phyloP scores from a whole-genome alignment of 1,284 basidiomycete species.

The Tetrapyrgos nigripes region DNA sequence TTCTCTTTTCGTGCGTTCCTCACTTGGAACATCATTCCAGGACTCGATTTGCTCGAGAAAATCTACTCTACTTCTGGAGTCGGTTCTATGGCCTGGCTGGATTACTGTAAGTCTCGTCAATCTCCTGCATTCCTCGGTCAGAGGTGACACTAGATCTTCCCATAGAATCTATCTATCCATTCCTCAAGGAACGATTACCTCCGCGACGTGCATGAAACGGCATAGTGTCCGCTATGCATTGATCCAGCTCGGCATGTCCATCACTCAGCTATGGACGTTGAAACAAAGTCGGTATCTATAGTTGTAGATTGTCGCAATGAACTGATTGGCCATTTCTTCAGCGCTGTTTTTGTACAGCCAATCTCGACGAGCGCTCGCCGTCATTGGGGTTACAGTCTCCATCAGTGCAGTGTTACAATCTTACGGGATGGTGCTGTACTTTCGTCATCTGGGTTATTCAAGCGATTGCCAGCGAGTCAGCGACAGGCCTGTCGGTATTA shows the following conservation, averaged over 20 bases:
- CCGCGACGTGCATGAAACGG: not conserved
- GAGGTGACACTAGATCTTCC: not conserved
- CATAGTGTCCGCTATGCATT: not conserved
- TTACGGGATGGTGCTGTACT: not conserved
- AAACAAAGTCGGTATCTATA: not conserved
- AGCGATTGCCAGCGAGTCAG: not conserved
- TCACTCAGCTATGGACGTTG: not conserved
- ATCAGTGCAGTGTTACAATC: not conserved
- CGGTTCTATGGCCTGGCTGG: not conserved
- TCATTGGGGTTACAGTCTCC: not conserved
- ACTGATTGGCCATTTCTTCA: not conserved
- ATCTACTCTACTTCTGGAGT: not conserved
- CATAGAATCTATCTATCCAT: not conserved
- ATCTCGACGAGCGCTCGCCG: not conserved
- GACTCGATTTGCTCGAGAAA: not conserved
- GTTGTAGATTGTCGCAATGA: not conserved
- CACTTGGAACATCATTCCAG: not conserved
- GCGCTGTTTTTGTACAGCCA: constrained; percentile 13
- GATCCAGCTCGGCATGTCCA: not conserved
- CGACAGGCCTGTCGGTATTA: not conserved
- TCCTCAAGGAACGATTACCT: not conserved
- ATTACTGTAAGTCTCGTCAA: not conserved
- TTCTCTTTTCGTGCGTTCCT: not conserved
- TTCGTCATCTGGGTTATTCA: not conserved
- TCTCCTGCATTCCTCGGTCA: not conserved